Evolutionary conservation across 2,329 filamentous ascomycete species (phyloP).

Genomic region (Aureobasidium sp.): DNA sequence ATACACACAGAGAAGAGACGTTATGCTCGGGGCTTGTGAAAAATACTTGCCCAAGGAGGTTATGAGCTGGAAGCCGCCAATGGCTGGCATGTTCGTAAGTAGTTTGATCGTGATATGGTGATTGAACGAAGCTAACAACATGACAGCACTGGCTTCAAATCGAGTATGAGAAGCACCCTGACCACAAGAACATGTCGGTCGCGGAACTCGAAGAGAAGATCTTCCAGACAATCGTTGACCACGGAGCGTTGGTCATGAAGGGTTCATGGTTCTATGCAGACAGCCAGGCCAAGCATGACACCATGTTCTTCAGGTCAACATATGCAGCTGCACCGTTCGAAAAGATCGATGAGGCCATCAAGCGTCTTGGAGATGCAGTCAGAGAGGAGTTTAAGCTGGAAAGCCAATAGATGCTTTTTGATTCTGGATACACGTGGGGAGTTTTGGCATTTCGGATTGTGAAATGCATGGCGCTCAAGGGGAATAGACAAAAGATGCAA

Average conservation of each 20-base stretch:
- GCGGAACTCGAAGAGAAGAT: constrained; percentile 73
- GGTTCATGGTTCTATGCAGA: constrained; percentile 90
- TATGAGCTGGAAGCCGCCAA: constrained; percentile 69
- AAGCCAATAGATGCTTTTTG: neutral
- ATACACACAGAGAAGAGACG: constrained; percentile 72
- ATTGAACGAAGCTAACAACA: neutral
- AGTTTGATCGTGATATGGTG: neutral
- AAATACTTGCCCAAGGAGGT: constrained; percentile 63
- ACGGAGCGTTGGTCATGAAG: constrained; percentile 70
- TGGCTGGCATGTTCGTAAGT: constrained; percentile 75
- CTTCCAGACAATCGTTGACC: constrained; percentile 65
- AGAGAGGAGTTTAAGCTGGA: constrained; percentile 46
- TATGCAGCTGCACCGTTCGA: constrained; percentile 65
- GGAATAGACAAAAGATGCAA: constrained; percentile 2
- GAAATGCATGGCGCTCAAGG: neutral
- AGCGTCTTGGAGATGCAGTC: constrained; percentile 65
- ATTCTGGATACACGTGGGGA: neutral
- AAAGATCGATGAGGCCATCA: constrained; percentile 42
- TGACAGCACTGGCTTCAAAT: constrained; percentile 60
- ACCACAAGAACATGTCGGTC: constrained; percentile 44
- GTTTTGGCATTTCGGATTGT: neutral
- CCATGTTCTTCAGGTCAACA: constrained; percentile 81
- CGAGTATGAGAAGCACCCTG: constrained; percentile 57
- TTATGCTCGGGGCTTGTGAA: constrained; percentile 71
- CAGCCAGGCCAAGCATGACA: constrained; percentile 46